Percentiles rank a stretch among this genome's conserved stretches.
phyloP scores from a whole-genome alignment of 106 monocot species.

The Alisma plantagoaquatica region DNA sequence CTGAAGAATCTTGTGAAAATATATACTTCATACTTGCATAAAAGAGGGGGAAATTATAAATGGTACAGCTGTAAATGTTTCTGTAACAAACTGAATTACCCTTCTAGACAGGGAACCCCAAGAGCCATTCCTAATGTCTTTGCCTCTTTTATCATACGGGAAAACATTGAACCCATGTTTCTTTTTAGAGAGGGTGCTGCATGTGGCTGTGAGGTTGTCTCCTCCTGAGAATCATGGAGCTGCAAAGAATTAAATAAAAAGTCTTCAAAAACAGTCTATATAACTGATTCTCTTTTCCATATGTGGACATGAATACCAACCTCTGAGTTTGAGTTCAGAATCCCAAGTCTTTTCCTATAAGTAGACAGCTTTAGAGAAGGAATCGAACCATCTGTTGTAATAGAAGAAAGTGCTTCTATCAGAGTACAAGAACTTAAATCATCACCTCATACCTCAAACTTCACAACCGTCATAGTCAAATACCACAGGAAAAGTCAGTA shows the following conservation, averaged over 20 bases:
- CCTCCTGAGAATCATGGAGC: conserved; percentile 34
- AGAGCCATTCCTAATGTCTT: conserved; percentile 74
- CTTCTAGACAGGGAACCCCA: conserved; percentile 87
- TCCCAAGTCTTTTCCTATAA: conserved; percentile 63
- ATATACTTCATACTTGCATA: too few relatives aligned
- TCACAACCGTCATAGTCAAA: neutral
- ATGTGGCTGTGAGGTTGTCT: conserved; percentile 25
- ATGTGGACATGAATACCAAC: too few relatives aligned
- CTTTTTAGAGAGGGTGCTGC: conserved; percentile 42
- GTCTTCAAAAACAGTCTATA: too few relatives aligned
- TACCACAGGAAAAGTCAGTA: neutral
- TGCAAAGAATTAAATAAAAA: too few relatives aligned
- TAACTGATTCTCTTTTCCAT: too few relatives aligned
- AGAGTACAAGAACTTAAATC: too few relatives aligned
- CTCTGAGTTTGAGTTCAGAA: conserved; percentile 23
- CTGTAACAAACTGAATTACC: too few relatives aligned
- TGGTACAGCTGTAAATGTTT: too few relatives aligned
- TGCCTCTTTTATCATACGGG: conserved; percentile 89
- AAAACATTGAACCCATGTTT: conserved; percentile 80
- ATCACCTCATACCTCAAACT: too few relatives aligned
- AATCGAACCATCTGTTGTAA: conserved; percentile 69
- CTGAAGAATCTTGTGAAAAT: too few relatives aligned
- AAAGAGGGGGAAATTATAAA: too few relatives aligned
- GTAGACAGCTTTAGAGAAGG: conserved; percentile 77
- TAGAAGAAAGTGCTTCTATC: too few relatives aligned